Base-by-base conservation (phyloP, 192 early-diverging fungal species). In the Phycomyces nitens region DNA sequence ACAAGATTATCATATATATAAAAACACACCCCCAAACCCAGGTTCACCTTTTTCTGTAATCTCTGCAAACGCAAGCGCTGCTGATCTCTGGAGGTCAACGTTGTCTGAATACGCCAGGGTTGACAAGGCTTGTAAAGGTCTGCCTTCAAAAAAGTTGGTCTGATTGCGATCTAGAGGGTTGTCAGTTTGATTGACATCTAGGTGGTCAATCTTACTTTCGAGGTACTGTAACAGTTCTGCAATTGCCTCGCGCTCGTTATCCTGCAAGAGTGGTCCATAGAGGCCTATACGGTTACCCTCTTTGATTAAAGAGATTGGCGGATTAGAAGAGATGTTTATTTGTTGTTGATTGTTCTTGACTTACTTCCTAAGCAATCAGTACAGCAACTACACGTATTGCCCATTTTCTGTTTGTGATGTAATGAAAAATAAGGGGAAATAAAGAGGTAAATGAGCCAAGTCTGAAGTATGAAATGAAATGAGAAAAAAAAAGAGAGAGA, bases 31-130 rank as follows among this genome's bases (percentile, higher is more conserved):
- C n/a, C n/a, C n/a, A n/a, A n/a, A n/a, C n/a, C n/a, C n/a, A n/a
- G n/a, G n/a, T n/a, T 18, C 41, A 62, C 60, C 60, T 62, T 88
- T 88, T 72, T 95, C 93, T 22, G 93, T 93, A 38, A 95, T 89
- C 70, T 95, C 93, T 53, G 88, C 91, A 77, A 94, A 95, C 2
- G 91, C 91, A 65, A 92, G 78, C 20, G 93, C 91, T 0, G 91
- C 93, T 6, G 91, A 93, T 27, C 92, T 80, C 71, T 95, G 91
- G 56, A 94, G 67, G 60, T 91, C 90, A 27, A 92, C 84, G 69
- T 90, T 88, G 65, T 90, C 88, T 34, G 91, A 93, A 73, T 88
- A 92, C 12, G 88, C 90, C 26, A 94, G 71, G n/a, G 87, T 90
- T 15, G 91, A 89, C 20, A 94, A 77, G 6, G 92, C 88, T 58